Base-by-base conservation (phyloP, 2,329 filamentous ascomycete genomes). In the Mycosphaerella sp. region DNA sequence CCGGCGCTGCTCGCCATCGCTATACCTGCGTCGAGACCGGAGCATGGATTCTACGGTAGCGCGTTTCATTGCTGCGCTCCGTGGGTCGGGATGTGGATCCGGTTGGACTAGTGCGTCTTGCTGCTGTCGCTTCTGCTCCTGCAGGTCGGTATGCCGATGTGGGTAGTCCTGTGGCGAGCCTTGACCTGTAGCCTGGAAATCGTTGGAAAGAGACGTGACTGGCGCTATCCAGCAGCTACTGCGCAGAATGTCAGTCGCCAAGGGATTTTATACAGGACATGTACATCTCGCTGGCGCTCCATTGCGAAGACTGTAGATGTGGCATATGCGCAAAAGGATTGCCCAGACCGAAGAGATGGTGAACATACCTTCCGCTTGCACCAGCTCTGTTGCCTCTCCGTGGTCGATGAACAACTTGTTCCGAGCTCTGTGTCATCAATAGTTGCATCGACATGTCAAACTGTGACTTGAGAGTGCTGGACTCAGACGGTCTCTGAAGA, bases 381-480 rank as follows among this genome's bases (percentile, higher is more conserved):
- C 8, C 32, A 36, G 11, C 32, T 9, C 32, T 12, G 12, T 38
- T 38, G 34, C 34, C 12, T 38, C 34, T 38, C 12, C 5, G 34
- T 11, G 34, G 12, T 21, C 8, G 14, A 23, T 21, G 14, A 26
- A 21, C 42, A 38, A 11, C 48, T 29, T 17, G 31, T 32, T 7
- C 36, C 23, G 48, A 34, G 14, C 38, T 39, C 21, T 29, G 42
- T 29, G 48, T 36, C 50, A 46, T 52, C 32, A 52, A 52, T 26
- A 52, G 42, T 34, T 46, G 43, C 14, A 46, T 52, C 42, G 50
- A 52, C 50, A 52, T 52, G 26, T 14, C 40, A 23, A 42, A 23
- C 1, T n/a, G 1, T 42, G 40, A 38, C 5, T 29, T 29, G 5
- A 29, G 34, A 10, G 4, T 38, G 34, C 34, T 38, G 34, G 26